Percentiles rank a stretch among this genome's conserved stretches.
These are phyloP conservation scores for Amanita phalloides DNA, from an alignment of 768 basidiomycete species.

Conservation along the genomic window DNA sequence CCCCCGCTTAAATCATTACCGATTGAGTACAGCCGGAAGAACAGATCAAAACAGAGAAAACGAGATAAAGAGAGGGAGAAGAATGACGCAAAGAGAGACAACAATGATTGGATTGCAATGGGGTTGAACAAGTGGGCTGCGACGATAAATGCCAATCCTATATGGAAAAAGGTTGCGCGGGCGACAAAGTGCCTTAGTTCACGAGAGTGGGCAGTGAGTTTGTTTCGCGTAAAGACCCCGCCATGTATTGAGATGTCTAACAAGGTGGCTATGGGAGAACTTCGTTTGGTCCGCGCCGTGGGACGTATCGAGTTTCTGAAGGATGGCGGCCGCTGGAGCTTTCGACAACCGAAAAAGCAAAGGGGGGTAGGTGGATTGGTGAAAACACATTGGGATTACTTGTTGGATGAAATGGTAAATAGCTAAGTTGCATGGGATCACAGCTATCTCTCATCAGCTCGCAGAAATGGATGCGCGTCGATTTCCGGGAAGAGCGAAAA, in stretches of 20 bases:
- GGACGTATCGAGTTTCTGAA: constrained; percentile 83
- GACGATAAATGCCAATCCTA: constrained; percentile 64
- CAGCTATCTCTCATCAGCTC: constrained; percentile 3
- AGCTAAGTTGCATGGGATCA: background rate
- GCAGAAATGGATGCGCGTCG: constrained; percentile 94
- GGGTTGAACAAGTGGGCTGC: constrained; percentile 68
- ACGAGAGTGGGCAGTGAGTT: constrained; percentile 75
- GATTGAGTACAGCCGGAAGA: constrained; percentile 35
- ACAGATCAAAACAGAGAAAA: constrained; percentile 24
- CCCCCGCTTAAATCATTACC: constrained; percentile 48
- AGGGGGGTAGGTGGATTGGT: constrained; percentile 60
- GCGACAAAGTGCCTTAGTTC: constrained; percentile 73
- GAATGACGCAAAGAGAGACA: constrained; percentile 26
- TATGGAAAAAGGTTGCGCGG: constrained; percentile 56
- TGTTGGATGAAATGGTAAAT: constrained; percentile 92
- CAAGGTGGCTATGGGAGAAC: constrained; percentile 70
- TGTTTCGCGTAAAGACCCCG: background rate
- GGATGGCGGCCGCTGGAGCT: constrained; percentile 74
- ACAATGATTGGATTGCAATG: constrained; percentile 49
- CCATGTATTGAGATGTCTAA: background rate
- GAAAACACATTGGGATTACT: constrained; percentile 92
- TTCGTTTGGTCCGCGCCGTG: constrained; percentile 68
- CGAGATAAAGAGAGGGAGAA: constrained; percentile 39
- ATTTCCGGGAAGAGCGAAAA: constrained; percentile 88
- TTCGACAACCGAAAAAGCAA: constrained; percentile 93